These are phyloP conservation scores for Aspergillus arachidicola DNA, from an alignment of 2,329 filamentous ascomycete genomes.

Conservation along the genomic window DNA sequence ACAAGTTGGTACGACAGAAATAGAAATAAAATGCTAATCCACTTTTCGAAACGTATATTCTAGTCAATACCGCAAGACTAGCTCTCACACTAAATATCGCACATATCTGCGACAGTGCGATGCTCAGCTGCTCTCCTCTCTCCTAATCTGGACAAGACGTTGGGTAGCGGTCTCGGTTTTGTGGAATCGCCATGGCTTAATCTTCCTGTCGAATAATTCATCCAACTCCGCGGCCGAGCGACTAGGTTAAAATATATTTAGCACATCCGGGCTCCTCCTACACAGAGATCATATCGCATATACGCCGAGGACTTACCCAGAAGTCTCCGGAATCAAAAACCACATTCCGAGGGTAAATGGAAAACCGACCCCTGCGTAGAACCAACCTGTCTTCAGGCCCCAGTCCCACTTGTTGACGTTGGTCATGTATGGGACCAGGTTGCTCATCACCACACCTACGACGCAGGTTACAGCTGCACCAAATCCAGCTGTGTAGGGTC, in stretches of 20 bases:
- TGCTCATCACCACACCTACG: conserved; percentile 10
- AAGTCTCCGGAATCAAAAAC: conserved; percentile 15
- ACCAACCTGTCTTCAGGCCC: conserved; percentile 16
- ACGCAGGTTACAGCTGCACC: conserved; percentile 13
- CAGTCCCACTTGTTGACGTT: conserved; percentile 17
- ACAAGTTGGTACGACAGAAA: no score
- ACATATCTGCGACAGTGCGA: no score
- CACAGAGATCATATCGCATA: no score
- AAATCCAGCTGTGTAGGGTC: conserved; percentile 22
- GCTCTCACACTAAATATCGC: no score
- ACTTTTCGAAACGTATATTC: no score
- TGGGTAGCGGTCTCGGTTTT: conserved; percentile 17
- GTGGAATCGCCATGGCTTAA: conserved; percentile 28
- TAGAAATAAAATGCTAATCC: no score
- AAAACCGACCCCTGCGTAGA: conserved; percentile 12
- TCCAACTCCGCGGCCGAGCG: conserved; percentile 25
- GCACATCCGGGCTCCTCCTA: neutral
- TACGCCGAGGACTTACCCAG: neutral
- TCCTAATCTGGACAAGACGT: neutral
- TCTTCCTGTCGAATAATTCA: conserved; percentile 31
- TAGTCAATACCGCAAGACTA: no score
- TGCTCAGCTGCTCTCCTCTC: no score
- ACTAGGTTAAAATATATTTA: neutral
- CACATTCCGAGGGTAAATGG: conserved; percentile 15
- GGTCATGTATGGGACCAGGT: conserved; percentile 14